Base-by-base conservation (phyloP, 805 yeast genomes). In the Grigorovia jiainica region DNA sequence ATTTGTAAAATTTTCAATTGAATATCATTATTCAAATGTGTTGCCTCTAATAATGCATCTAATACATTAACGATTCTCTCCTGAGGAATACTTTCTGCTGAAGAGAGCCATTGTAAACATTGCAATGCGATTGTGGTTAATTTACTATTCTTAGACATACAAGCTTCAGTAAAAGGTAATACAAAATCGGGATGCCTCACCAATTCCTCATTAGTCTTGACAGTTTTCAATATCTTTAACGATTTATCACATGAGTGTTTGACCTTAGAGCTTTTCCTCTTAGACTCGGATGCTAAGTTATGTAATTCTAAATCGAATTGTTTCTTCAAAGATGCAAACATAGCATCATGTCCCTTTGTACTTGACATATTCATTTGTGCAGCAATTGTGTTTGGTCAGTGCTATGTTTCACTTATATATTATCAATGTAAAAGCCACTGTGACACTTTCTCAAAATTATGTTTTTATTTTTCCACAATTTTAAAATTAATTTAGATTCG, bases 1-100 rank as follows among this genome's bases (percentile, higher is more conserved):
- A 85, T 69, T 63, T 90, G 98, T 31, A 90, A 64, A 10, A 87
- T 79, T 55, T 87, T 85, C 47, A 92, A 70, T 60, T 90, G 97
- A 36, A 86, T 81, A 34, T 89, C 97, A 20, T 76, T 70, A 0
- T 92, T 83, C 11, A 83, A 65, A 51, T 78, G 79, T 0, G 90
- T 75, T 0, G 94, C 85, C 43, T 84, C 89, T 25, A 71, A 68
- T 27, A 87, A 68, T 0, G 87, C 79, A 32, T 76, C 81, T 17
- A 90, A 63, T 6, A 90, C 68, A 5, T 72, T 72, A 16, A 68
- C 69, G 16, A 80, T 53, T 36, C 75, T 69, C 3, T 66, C 63
- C 0, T 67, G 63, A 0, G 89, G 79, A 9, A 90, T 63, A 2
- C 79, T 71, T 7, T 64, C 60, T n/a, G 67, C 53, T 16, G 72